These are phyloP conservation scores for Copromyces sp. DNA, from an alignment of 495 filamentous ascomycete species.

Conservation along the genomic window DNA sequence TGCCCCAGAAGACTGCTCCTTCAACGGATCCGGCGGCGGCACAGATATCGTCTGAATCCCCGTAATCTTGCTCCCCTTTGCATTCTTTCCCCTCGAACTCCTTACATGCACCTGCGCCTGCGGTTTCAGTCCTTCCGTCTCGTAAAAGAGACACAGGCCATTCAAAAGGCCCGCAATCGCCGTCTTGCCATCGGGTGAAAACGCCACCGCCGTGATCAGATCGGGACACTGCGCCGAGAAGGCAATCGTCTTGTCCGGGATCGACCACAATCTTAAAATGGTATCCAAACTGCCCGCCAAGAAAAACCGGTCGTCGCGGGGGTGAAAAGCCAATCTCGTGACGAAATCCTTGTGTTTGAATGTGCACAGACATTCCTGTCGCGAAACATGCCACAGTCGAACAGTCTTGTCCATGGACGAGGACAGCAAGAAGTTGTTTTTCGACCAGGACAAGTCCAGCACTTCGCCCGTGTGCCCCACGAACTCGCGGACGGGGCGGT, in stretches of 20 bases:
- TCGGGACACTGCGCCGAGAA: constrained; percentile 77
- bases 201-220: constrained; percentile 86
- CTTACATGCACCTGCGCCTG: constrained; percentile 80
- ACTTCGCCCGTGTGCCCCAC: constrained; percentile 79
- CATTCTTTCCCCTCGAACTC: constrained; percentile 82
- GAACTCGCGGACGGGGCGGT: constrained; percentile 68
- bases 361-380: constrained; percentile 79
- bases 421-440: constrained; percentile 96
- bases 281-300: constrained; percentile 87
- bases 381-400: constrained; percentile 81
- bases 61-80: constrained; percentile 95
- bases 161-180: constrained; percentile 83
- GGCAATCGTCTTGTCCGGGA: constrained; percentile 90
- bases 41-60: constrained; percentile 71
- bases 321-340: constrained; percentile 90
- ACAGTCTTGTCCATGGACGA: constrained; percentile 99
- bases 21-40: constrained; percentile 26
- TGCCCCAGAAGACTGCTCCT: not conserved
- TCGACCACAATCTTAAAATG: constrained; percentile 91
- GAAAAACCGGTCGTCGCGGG: constrained; percentile 92
- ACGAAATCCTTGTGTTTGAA: constrained; percentile 98
- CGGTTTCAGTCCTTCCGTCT: constrained; percentile 83
- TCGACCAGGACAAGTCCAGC: constrained; percentile 93
- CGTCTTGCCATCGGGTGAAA: constrained; percentile 83
- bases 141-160: constrained; percentile 84